phyloP scores from a whole-genome alignment of 805 yeast species.

The Cyberlindnera petersonii region DNA sequence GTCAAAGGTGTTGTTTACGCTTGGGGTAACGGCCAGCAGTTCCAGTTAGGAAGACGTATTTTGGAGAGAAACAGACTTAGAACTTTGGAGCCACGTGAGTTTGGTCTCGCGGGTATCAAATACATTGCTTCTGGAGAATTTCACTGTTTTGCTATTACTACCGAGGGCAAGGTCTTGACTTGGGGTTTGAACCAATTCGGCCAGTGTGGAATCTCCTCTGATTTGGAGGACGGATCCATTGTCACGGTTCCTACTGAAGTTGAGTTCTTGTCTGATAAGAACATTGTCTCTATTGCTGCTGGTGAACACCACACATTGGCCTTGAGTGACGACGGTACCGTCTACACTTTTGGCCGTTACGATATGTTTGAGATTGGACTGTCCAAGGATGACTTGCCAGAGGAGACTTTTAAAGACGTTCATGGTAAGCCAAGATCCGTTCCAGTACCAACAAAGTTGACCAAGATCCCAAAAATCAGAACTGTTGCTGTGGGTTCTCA shows the following conservation, averaged over 20 bases:
- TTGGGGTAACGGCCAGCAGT: slow-evolving; percentile 97
- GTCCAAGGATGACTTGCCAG: slow-evolving; percentile 60
- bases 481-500: slow-evolving; percentile 82
- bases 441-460: slow-evolving; percentile 75
- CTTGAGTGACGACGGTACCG: slow-evolving; percentile 63
- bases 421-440: slow-evolving; percentile 80
- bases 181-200: slow-evolving; percentile 99
- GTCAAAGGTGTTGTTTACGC: slow-evolving; percentile 83
- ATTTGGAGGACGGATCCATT: slow-evolving; percentile 80
- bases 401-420: slow-evolving; percentile 68
- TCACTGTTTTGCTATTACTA: slow-evolving; percentile 89
- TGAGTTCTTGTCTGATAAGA: slow-evolving; percentile 54
- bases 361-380: slow-evolving; percentile 95
- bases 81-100: slow-evolving; percentile 75
- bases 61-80: slow-evolving; percentile 72
- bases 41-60: slow-evolving; percentile 84
- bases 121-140: slow-evolving; percentile 91
- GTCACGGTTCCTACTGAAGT: slow-evolving; percentile 75
- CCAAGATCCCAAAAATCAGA: slow-evolving; percentile 52
- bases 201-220: slow-evolving; percentile 83
- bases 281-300: slow-evolving; percentile 63
- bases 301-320: slow-evolving; percentile 95
- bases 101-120: slow-evolving; percentile 75
- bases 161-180: slow-evolving; percentile 63
- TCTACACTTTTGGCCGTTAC: slow-evolving; percentile 84